Base-by-base conservation (phyloP, 371 early-diverging fungal genomes). In the Mucor ambiguus region DNA sequence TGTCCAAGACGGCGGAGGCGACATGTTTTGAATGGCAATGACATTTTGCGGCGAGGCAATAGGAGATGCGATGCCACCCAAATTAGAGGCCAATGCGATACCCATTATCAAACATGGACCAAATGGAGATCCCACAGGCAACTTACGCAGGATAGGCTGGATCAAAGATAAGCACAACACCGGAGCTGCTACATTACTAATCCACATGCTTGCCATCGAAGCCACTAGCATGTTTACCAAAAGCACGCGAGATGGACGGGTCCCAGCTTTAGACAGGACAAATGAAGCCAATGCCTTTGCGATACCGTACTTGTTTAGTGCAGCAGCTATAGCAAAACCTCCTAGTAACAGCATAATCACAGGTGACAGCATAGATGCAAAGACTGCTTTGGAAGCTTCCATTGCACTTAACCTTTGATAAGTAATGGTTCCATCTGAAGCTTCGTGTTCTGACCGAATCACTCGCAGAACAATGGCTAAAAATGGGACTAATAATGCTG, bases 151-250 rank as follows among this genome's bases (percentile, higher is more conserved):
- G 54, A 94, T 91, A 9, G 94, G 91, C 86, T 90, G 89, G 59
- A 97, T 93, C 65, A 98, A 77, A 30, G 96, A 95, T 70, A 97
- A 96, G 79, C 98, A 98, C 26, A 98, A 85, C 11, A 97, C 97
- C 16, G 98, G 98, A 0, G 98, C 96, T 5, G 98, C 98, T 5
- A 98, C 98, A 71, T 98, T 98, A 59, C 90, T 90, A 70, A 98
- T 97, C 96, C 95, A 96, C 97, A 97, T 97, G 80, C 93, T 93
- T 4, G 94, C 92, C 71, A 98, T 85, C 2, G 96, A 95, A 20
- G 96, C 95, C 2, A 98, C 95, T 57, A 95, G 79, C 96, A 98
- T 97, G 66, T 92, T 94, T 29, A 95, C 93, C 37, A 98, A 80
- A 14, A 98, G 77, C 4, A 98, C 96, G 12, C 80, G 79, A 54